These are phyloP conservation scores for Nicotiana tabacum DNA, from an alignment of 257 asterid species.

Conservation along the genomic window DNA sequence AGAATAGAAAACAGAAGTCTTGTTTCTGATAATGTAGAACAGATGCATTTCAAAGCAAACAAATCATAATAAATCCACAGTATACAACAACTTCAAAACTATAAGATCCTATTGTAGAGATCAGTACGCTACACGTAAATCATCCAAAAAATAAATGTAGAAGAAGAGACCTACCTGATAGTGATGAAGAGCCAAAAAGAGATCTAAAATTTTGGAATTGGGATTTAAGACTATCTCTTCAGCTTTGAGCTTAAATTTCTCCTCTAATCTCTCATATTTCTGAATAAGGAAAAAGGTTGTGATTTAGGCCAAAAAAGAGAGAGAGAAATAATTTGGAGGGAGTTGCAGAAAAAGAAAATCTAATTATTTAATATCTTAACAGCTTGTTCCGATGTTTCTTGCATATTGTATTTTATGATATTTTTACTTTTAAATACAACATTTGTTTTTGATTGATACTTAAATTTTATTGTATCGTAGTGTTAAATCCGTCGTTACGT, in stretches of 20 bases:
- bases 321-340: neutral
- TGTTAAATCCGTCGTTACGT: no score
- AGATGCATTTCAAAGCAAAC: neutral
- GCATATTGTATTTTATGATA: no score
- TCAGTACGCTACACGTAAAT: neutral
- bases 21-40: neutral
- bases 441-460: no score
- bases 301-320: neutral
- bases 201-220: neutral
- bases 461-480: no score
- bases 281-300: no score
- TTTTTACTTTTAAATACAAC: no score
- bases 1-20: neutral
- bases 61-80: neutral
- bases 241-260: neutral
- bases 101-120: neutral
- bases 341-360: no score
- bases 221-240: neutral
- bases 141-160: neutral
- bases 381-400: no score
- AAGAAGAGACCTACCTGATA: neutral
- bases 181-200: neutral
- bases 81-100: neutral
- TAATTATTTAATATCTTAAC: no score
- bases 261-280: neutral